These are phyloP conservation scores for Lotus japonicus DNA, from an alignment of 306 rosid species.

Conservation along the genomic window DNA sequence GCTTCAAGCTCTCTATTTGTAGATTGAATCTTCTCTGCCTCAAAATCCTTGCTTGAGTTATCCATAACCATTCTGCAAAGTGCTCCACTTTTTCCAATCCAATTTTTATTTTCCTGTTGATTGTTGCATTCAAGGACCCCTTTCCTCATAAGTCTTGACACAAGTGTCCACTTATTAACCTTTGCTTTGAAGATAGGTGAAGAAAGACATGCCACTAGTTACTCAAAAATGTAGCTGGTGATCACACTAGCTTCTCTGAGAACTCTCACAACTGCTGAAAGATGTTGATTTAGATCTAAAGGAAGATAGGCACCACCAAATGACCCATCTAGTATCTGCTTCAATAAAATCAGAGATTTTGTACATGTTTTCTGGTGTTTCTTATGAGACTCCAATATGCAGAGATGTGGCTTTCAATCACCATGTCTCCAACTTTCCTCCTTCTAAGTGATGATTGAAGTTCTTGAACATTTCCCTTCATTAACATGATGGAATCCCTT, in stretches of 20 bases:
- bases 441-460: conserved; percentile 61
- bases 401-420: conserved; percentile 26
- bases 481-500: conserved; percentile 35
- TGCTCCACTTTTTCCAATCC: conserved; percentile 60
- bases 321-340: conserved; percentile 32
- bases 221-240: conserved; percentile 40
- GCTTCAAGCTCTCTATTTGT: conserved; percentile 40
- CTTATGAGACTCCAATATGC: conserved; percentile 39
- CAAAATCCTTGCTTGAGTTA: conserved; percentile 21
- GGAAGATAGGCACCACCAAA: conserved; percentile 24
- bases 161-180: conserved; percentile 55
- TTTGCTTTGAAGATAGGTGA: conserved; percentile 40
- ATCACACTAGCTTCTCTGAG: conserved; percentile 54
- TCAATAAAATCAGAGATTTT: conserved; percentile 30
- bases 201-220: conserved; percentile 42
- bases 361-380: conserved; percentile 37
- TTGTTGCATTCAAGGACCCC: conserved; percentile 19
- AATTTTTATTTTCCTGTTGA: conserved; percentile 26
- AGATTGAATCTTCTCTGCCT: conserved; percentile 34
- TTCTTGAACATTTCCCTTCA: conserved; percentile 38
- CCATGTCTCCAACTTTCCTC: conserved; percentile 41
- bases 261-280: conserved; percentile 44
- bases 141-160: conserved; percentile 48
- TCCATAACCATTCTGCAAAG: conserved; percentile 30
- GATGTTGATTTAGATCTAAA: conserved; percentile 34